A percentile compares a stretch with the other conserved stretches of the same genome.
These are phyloP conservation scores for Aspergillus oerlinghausenensis DNA, from an alignment of 2,329 filamentous ascomycete genomes.

Conservation along the genomic window DNA sequence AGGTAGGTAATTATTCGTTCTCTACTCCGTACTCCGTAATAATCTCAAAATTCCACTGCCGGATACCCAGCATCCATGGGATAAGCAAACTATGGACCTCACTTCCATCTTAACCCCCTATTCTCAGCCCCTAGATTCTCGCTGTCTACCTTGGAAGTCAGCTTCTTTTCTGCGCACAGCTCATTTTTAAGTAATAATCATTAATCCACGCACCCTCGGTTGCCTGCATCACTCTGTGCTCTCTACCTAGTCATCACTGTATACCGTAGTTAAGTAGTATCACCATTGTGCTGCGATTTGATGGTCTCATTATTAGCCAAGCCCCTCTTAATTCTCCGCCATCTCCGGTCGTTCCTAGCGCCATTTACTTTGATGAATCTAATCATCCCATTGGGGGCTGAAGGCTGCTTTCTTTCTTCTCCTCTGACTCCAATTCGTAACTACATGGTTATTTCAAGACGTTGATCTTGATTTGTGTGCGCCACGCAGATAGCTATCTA, in stretches of 20 bases:
- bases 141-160: too few species aligned
- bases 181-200: neutral
- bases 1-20: neutral
- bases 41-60: too few species aligned
- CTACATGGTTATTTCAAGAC: too few species aligned
- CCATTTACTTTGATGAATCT: neutral
- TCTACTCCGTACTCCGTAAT: too few species aligned
- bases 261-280: too few species aligned
- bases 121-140: neutral
- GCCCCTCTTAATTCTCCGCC: neutral
- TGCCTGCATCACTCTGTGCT: neutral
- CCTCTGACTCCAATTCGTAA: neutral
- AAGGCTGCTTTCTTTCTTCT: neutral
- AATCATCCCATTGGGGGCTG: neutral
- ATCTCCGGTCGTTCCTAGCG: conserved; percentile 9
- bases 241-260: neutral
- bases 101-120: neutral
- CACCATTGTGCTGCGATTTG: neutral
- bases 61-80: too few species aligned
- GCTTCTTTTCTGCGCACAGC: too few species aligned
- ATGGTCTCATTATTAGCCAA: conserved; percentile 7
- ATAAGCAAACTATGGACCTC: too few species aligned
- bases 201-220: neutral
- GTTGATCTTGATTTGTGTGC: too few species aligned
- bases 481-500: too few species aligned